Percentiles rank a stretch among this genome's conserved stretches.
Evolutionary conservation across 257 asterid species (phyloP).

Genomic region (Solanum sejunctum): DNA sequence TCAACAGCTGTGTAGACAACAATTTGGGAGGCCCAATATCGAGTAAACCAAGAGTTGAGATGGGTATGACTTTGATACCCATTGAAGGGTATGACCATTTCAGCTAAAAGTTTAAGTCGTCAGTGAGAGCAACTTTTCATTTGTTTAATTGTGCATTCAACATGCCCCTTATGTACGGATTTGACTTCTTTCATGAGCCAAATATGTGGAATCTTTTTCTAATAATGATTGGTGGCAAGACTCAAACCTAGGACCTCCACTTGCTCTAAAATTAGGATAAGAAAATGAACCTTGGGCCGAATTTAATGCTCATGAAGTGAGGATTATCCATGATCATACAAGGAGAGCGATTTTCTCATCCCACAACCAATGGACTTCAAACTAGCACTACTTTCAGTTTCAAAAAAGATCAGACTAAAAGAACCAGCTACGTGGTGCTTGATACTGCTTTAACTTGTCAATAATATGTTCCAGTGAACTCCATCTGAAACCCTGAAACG

Average conservation of each 20-base stretch:
- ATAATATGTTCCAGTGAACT: background rate
- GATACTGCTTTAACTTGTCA: background rate
- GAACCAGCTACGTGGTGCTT: background rate
- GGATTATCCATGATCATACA: background rate
- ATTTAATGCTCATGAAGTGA: background rate
- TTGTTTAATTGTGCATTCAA: background rate
- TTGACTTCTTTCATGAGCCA: background rate
- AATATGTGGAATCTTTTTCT: background rate
- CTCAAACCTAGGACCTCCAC: background rate
- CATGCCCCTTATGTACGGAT: background rate
- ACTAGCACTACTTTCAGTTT: background rate
- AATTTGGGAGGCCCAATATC: background rate
- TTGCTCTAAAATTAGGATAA: background rate
- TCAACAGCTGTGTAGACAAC: background rate
- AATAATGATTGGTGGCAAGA: background rate
- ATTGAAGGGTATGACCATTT: background rate
- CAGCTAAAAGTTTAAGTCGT: background rate
- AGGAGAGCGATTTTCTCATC: background rate
- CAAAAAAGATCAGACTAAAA: background rate
- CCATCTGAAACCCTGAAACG: background rate
- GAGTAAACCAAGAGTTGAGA: background rate
- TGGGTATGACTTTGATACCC: background rate
- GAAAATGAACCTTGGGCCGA: background rate
- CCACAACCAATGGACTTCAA: background rate
- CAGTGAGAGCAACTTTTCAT: background rate